Evolutionary conservation across 306 rosid genomes (phyloP), one percentile per base, ranked within the genome.

Genomic region (Corylus heterophylla): DNA sequence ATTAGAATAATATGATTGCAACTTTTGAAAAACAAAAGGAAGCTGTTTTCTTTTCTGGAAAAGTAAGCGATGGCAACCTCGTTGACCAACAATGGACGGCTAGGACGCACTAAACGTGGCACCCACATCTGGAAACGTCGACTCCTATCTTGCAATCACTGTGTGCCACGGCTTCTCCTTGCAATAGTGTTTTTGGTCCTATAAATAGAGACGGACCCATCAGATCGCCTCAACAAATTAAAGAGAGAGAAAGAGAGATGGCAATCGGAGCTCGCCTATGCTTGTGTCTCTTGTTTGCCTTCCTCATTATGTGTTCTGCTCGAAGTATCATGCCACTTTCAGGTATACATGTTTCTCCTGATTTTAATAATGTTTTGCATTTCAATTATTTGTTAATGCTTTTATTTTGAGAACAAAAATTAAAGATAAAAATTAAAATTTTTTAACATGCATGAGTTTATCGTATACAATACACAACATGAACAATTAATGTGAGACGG

Each of bases 241-340:
- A 0, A n/a, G 51, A 27, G 52, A 31, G 20, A 75, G 78, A 52
- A n/a, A 82, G 66, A 64, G 79, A 61, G 50, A 84, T 84, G 87
- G 77, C 69, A 7, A 54, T 73, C n/a, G 74, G 69, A 50, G 77
- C 59, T 55, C 73, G 74, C 37, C 54, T 80, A 48, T 84, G 82
- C 82, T 67, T 80, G 63, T 77, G 55, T 68, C 84, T 84, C 85
- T 69, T 84, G 84, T 75, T 84, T 61, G 75, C 79, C 56, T 73
- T 58, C 50, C 73, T 70, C 25, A 1, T 80, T 12, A 0, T 67
- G 48, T 80, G 72, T 22, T 54, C 85, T 59, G 75, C 85, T 45
- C 71, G 74, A 50, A 76, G 70, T 48, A 73, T 76, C 74, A 4
- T 73, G 59, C 20, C 44, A 18, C 58, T 73, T 68, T 80, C 80